Base-by-base conservation (phyloP, 768 basidiomycete genomes). In the Boletus coccyginus region DNA sequence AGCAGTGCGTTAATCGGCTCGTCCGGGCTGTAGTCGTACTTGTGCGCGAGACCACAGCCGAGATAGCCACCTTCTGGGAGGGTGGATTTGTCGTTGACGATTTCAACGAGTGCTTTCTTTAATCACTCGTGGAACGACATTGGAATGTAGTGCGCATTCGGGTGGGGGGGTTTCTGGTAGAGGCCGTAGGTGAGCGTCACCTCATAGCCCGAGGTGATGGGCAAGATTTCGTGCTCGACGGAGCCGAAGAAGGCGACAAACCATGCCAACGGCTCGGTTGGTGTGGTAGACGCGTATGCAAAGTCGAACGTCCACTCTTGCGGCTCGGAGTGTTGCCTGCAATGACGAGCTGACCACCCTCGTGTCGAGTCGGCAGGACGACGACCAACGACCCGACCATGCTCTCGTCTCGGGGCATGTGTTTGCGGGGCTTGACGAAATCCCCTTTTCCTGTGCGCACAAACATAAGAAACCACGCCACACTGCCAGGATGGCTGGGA, bases 301-400 rank as follows among this genome's bases (percentile, higher is more conserved):
- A 48, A 46, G 8, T 57, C 51, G 8, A 53, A 1, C 0, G 43
- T 47, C 59, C 56, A 57, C 21, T 57, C 50, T 3, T 41, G 27
- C 27, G 27, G 27, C 27, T 27, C 27, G 27, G 27, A 27, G 27
- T 27, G 5, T 27, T 27, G 41, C 11, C 27, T 13, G 10, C 32
- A 36, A 0, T 58, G 27, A 12, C 49, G 24, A 59, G 39, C 38
- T 61, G 53, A 3, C 60, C 56, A 3, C 56, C 52, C 40, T 53
- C 39, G 19, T 61, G 59, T 0, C 60, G 40, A 1, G 76, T 77
- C 17, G 81, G 81, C 49, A 81, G 74, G 21, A 78, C 72, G 33
- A 83, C 58, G 4, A 83, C 75, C 6, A 85, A 73, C 2, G 81
- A 82, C 0, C 78, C 81, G 42, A 84, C 76, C 76, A 82, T 81